Conservation (phyloP, 805 yeast genomes). For the Hanseniaspora meyeri region DNA sequence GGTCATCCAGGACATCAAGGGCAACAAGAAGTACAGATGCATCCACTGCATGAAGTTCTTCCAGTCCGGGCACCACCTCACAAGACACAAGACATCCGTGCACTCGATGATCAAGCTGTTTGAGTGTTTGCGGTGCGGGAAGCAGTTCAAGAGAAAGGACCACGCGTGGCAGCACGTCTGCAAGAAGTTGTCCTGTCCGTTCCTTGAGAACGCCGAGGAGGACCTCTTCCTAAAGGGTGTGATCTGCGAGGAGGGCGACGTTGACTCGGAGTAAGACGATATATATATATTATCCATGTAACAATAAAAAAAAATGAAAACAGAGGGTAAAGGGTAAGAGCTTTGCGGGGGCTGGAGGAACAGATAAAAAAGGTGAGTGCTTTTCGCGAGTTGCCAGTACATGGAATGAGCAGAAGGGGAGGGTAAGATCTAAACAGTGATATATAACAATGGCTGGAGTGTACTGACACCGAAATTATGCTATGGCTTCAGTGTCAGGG, state of each 20-base stretch:
- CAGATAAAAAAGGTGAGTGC: too few relatives aligned
- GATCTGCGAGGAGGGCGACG: constrained; percentile 8
- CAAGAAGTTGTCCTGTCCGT: constrained; percentile 29
- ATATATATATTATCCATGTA: not conserved
- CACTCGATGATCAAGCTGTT: constrained; percentile 31
- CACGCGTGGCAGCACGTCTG: constrained; percentile 30
- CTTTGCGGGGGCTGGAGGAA: too few relatives aligned
- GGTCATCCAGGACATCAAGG: constrained; percentile 25
- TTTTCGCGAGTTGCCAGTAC: too few relatives aligned
- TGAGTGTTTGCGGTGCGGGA: constrained; percentile 30
- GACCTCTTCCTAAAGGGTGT: not conserved
- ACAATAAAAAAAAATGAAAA: not conserved
- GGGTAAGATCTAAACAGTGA: too few relatives aligned
- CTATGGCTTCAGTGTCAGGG: too few relatives aligned
- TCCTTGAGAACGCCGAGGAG: constrained; percentile 5
- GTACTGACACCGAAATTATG: too few relatives aligned
- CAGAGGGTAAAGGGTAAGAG: too few relatives aligned
- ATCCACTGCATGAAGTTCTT: constrained; percentile 29
- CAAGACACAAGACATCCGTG: constrained; percentile 30
- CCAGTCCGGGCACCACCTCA: constrained; percentile 29
- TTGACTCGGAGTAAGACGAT: not conserved
- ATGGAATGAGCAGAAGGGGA: too few relatives aligned
- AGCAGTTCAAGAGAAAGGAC: constrained; percentile 29
- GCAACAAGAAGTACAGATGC: constrained; percentile 26
- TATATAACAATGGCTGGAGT: too few relatives aligned